Evolutionary conservation across 371 early-diverging fungal species (phyloP), one percentile per base, ranked within the genome.

Genomic region (Mortierella sp.): DNA sequence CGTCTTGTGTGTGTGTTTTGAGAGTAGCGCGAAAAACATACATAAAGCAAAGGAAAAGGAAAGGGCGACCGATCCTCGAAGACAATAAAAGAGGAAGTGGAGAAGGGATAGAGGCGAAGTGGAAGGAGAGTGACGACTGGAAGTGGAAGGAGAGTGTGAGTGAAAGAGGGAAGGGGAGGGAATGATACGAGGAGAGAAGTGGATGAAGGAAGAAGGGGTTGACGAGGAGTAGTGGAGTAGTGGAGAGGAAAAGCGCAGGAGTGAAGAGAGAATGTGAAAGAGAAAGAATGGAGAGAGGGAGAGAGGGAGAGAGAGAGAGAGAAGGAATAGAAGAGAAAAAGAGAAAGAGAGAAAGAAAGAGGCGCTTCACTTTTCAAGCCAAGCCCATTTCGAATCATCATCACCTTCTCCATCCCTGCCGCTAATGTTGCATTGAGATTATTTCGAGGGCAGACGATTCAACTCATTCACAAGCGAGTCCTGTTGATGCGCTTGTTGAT

Each of bases 341-440:
- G 70, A 73, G 77, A 76, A 63, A 72, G 38, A 63, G 47, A 34
- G 48, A 48, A 50, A 28, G 45, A 57, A 31, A 75, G 55, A 73
- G 42, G 21, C 13, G 57, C 50, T 13, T 50, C 50, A 50, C 42
- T 50, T 14, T 13, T 50, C 16, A 50, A 13, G 63, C 34, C 63
- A 63, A 63, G 63, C 63, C 63, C 63, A 31, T 16, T 63, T 31
- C 19, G 63, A 31, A 6, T 50, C 50, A 50, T 13, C 4, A 48
- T 13, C 50, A 14, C 13, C 42, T 38, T 38, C 42, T 38, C 5
- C 42, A 38, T 38, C 42, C 42, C n/a, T 48, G 6, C 48, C 48
- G 48, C 48, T 48, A 13, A 48, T 50, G 11, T 50, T 16, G 50
- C 16, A 50, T 31, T 16, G 63, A 10, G 57, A 31, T 0, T 50